Conservation (phyloP, 2,329 filamentous ascomycete genomes). For the Penicillium digitatum region DNA sequence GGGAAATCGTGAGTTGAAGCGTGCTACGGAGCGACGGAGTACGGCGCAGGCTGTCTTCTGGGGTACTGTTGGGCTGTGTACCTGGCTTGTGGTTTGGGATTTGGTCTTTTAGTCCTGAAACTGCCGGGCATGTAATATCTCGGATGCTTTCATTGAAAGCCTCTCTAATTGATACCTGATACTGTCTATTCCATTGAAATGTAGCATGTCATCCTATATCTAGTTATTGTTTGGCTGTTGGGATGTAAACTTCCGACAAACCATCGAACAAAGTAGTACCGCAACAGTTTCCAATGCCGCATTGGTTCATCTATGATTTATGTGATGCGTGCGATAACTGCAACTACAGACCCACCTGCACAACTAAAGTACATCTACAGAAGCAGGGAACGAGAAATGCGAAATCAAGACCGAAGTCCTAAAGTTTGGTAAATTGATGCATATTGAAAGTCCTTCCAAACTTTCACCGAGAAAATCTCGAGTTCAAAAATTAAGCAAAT, state of each 20-base stretch:
- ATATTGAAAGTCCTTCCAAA: background rate
- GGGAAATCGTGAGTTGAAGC: slow-evolving; percentile 87
- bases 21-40: slow-evolving; percentile 68
- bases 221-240: background rate
- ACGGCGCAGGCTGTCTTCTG: slow-evolving; percentile 75
- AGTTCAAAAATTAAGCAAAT: background rate
- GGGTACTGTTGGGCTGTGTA: slow-evolving; percentile 70
- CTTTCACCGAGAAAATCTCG: background rate
- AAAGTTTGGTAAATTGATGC: background rate
- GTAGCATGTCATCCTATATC: background rate
- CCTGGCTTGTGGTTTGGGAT: slow-evolving; percentile 74
- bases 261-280: background rate
- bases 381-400: background rate
- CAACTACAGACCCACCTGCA: background rate
- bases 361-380: background rate
- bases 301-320: background rate
- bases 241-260: background rate
- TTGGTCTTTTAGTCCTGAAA: slow-evolving; percentile 50
- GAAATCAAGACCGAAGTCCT: background rate
- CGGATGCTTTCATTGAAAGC: background rate
- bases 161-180: background rate
- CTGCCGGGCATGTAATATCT: background rate
- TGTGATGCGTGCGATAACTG: background rate
- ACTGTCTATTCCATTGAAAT: background rate
- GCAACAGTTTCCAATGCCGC: background rate